phyloP scores from a whole-genome alignment of 2,329 filamentous ascomycete genomes.

The Arachnopeziza araneosa region DNA sequence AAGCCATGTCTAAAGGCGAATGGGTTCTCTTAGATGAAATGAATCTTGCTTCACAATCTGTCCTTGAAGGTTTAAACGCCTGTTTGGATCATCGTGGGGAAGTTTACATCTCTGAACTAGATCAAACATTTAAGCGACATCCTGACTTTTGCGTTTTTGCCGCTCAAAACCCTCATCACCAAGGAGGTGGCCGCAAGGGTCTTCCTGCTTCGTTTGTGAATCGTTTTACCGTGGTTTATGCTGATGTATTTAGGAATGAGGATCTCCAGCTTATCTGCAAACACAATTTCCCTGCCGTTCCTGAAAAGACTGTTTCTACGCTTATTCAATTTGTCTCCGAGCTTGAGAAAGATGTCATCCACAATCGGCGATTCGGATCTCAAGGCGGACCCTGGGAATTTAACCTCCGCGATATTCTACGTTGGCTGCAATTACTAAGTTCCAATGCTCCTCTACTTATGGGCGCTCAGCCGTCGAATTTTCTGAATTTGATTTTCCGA shows the following conservation, averaged over 20 bases:
- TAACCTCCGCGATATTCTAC: slow-evolving; percentile 82
- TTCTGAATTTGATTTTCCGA: slow-evolving; percentile 75
- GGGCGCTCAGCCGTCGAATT: slow-evolving; percentile 60
- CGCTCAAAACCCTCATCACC: slow-evolving; percentile 95
- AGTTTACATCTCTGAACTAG: slow-evolving; percentile 90
- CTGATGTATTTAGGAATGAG: slow-evolving; percentile 76
- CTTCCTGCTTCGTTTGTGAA: slow-evolving; percentile 95
- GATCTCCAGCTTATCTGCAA: slow-evolving; percentile 80
- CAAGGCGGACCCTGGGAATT: slow-evolving; percentile 88
- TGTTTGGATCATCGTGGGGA: slow-evolving; percentile 95
- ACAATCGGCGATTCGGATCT: slow-evolving; percentile 51
- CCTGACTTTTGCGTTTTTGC: slow-evolving; percentile 91
- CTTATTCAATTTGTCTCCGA: slow-evolving; percentile 76
- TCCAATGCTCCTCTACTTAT: slow-evolving; percentile 55
- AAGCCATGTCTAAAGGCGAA: slow-evolving; percentile 92
- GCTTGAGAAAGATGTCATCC: slow-evolving; percentile 67
- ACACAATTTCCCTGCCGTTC: slow-evolving; percentile 65
- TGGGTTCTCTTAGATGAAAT: slow-evolving; percentile 98
- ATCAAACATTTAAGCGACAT: slow-evolving; percentile 88
- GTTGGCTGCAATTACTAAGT: slow-evolving; percentile 74
- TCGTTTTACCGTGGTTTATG: slow-evolving; percentile 95
- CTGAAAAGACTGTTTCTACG: slow-evolving; percentile 51
- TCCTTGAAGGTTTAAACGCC: slow-evolving; percentile 91
- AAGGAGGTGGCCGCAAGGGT: slow-evolving; percentile 92
- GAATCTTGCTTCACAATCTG: slow-evolving; percentile 95